Percentiles rank a stretch among this genome's conserved stretches.
phyloP scores from a whole-genome alignment of 306 rosid species.

The Senna siamea region DNA sequence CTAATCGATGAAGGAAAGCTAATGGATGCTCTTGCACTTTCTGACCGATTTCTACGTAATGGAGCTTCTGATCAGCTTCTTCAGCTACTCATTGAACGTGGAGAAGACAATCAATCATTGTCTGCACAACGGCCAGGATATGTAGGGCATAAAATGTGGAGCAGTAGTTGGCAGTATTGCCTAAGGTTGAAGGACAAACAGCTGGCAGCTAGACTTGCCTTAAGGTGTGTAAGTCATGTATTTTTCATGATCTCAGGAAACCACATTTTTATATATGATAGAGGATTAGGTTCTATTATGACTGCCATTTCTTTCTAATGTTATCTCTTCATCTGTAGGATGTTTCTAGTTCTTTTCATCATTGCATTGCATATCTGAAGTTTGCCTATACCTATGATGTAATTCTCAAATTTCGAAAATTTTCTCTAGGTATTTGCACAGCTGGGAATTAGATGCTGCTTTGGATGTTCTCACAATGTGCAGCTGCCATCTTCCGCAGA shows the following conservation, averaged over 20 bases:
- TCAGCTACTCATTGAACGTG: slow-evolving; percentile 78
- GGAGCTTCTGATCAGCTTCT: slow-evolving; percentile 92
- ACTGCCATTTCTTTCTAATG: not conserved
- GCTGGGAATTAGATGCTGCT: slow-evolving; percentile 95
- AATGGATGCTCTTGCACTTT: slow-evolving; percentile 96
- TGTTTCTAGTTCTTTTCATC: slow-evolving; percentile 16
- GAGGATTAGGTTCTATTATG: not conserved
- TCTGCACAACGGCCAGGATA: slow-evolving; percentile 61
- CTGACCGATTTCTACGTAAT: slow-evolving; percentile 95
- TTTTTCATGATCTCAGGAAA: slow-evolving; percentile 34
- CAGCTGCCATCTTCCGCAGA: slow-evolving; percentile 85
- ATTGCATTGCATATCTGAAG: slow-evolving; percentile 14
- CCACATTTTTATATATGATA: slow-evolving; percentile 27
- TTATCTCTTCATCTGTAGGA: slow-evolving; percentile 21
- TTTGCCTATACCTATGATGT: slow-evolving; percentile 29
- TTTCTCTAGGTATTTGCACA: slow-evolving; percentile 71
- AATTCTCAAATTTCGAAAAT: slow-evolving; percentile 32
- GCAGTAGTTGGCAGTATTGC: slow-evolving; percentile 98
- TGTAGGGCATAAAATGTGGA: slow-evolving; percentile 68
- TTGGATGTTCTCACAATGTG: slow-evolving; percentile 98
- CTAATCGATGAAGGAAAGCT: slow-evolving; percentile 87
- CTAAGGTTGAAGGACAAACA: slow-evolving; percentile 90
- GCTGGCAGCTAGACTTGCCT: slow-evolving; percentile 89
- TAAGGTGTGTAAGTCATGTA: slow-evolving; percentile 60
- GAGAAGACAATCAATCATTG: slow-evolving; percentile 66